Evolutionary conservation across 257 asterid species (phyloP).

Genomic region (Ilex asprella): DNA sequence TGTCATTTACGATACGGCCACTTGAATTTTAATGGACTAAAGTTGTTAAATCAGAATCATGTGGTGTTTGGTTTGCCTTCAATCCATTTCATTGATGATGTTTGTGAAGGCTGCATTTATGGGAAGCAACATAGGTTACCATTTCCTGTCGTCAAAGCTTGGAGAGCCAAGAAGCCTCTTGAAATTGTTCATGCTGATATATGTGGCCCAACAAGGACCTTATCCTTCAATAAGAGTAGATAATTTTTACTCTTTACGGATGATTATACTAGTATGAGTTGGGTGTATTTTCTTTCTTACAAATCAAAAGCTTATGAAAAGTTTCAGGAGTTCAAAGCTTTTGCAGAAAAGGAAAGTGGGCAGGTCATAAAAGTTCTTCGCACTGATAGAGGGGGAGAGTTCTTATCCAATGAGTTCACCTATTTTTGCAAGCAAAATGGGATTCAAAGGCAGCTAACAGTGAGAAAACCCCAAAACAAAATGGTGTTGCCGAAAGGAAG

Average conservation of each 20-base stretch:
- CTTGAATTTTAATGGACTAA: slow-evolving; percentile 1
- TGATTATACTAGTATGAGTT: too few species aligned
- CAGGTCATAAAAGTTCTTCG: neutral
- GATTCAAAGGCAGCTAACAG: neutral
- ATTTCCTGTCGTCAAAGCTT: too few species aligned
- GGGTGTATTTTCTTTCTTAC: neutral
- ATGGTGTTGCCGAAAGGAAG: slow-evolving; percentile 1
- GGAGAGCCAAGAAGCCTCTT: too few species aligned
- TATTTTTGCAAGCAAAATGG: neutral
- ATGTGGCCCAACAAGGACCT: neutral
- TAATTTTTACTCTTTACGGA: too few species aligned
- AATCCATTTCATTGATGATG: too few species aligned
- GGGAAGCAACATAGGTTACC: too few species aligned
- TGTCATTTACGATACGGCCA: slow-evolving; percentile 3
- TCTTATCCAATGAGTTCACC: too few species aligned
- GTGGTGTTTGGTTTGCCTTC: slow-evolving; percentile 9
- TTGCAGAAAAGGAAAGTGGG: neutral
- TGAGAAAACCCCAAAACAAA: neutral
- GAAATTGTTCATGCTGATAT: slow-evolving; percentile 2
- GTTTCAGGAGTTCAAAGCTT: neutral
- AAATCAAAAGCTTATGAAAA: neutral
- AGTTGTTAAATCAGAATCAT: neutral
- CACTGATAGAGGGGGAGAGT: neutral
- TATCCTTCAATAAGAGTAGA: neutral
- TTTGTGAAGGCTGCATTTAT: too few species aligned